Evolutionary conservation across 805 yeast species (phyloP), one percentile per base, ranked within the genome.

Genomic region (Candida succiphila): DNA sequence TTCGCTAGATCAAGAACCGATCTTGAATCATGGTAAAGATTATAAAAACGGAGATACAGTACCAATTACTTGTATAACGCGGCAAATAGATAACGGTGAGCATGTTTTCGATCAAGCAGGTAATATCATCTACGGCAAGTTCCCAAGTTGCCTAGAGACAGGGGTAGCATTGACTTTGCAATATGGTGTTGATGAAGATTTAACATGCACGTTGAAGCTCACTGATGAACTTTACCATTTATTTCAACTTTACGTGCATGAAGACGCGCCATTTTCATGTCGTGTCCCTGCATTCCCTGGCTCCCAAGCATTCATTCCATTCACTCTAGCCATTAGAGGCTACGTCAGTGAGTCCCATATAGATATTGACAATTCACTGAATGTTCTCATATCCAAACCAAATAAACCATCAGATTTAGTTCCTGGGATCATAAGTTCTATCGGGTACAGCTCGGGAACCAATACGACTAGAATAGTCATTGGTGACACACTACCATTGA

Each of bases 61-160:
- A 12, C 54, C 65, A 29, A 45, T 79, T 32, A 71, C 68, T 42
- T 82, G 92, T 51, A 80, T 76, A 38, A 54, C 69, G 32, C 63
- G 92, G 46, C 71, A 78, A 41, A 81, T 82, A 34, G 84, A 78
- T 43, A 72, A 65, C 40, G 92, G 92, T 35, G 89, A 82, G 50
- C 89, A 82, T 58, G 64, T 70, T 37, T 76, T 77, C 40, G 86
- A 79, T 47, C 64, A 62, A n/a, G 56, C 67, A n/a, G 70, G 71
- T 7, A 60, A 71, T 37, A 72, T 82, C 35, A 51, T 78, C 14
- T 80, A 75, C 43, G 64, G 52, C 2, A 58, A 69, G 4, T 77
- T 80, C 43, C 82, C 86, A 2, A 55, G 44, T 5, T 81, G 92
- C 56, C 58, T 60, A 34, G 89, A 82, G 47, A 75, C 85, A 0